A percentile compares a stretch with the other conserved stretches of the same genome.
phyloP scores from a whole-genome alignment of 805 yeast species.

The Kazachstania viticola region DNA sequence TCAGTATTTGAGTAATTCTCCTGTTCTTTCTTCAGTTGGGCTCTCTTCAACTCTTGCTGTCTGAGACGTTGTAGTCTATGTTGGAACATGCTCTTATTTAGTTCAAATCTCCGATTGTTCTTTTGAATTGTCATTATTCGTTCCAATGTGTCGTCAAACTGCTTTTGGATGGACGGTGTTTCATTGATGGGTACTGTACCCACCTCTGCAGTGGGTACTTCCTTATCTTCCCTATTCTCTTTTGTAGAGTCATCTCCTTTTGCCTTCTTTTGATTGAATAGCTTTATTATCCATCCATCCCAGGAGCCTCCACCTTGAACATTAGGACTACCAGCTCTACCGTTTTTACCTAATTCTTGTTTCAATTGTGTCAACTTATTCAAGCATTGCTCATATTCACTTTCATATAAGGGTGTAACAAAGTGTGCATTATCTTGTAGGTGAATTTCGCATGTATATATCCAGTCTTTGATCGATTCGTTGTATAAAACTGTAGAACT shows the following conservation, averaged over 20 bases:
- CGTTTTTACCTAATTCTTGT: constrained; percentile 6
- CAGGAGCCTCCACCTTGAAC: constrained; percentile 12
- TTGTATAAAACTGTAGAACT: constrained; percentile 21
- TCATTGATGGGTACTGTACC: constrained; percentile 1
- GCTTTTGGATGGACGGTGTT: constrained; percentile 1
- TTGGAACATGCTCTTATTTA: constrained; percentile 15
- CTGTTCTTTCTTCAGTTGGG: constrained; percentile 3
- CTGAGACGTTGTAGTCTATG: constrained; percentile 13
- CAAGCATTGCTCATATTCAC: constrained; percentile 13
- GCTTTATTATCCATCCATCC: constrained; percentile 25
- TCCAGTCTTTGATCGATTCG: constrained; percentile 22
- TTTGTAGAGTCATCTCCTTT: background rate
- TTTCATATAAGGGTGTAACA: constrained; percentile 17
- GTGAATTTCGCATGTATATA: constrained; percentile 26
- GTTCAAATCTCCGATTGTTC: constrained; percentile 10
- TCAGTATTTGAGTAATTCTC: constrained; percentile 22
- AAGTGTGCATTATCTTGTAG: constrained; percentile 25
- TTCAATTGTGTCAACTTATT: constrained; percentile 11
- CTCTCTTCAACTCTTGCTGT: constrained; percentile 1
- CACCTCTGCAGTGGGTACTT: constrained; percentile 1
- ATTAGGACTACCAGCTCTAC: background rate
- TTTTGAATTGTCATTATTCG: constrained; percentile 10
- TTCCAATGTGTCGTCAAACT: constrained; percentile 14
- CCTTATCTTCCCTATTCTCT: constrained; percentile 1
- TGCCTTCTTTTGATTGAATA: constrained; percentile 12